Percentiles rank a stretch among this genome's conserved stretches.
These are phyloP conservation scores for Singerocomus rubriflavus DNA, from an alignment of 1,284 basidiomycete species.

Conservation along the genomic window DNA sequence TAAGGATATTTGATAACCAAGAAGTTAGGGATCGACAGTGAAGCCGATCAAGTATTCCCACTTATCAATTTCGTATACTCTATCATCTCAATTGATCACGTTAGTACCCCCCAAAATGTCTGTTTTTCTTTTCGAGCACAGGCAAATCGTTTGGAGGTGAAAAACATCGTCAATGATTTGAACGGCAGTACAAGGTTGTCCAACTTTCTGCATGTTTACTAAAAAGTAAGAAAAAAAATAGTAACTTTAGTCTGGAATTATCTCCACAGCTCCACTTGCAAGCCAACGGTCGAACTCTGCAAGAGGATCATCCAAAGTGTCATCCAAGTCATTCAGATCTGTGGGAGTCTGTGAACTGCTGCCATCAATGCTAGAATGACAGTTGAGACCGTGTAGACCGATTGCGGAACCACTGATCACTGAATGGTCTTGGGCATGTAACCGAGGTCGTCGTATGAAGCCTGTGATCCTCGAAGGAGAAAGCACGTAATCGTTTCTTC, in stretches of 20 bases:
- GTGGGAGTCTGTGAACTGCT: neutral
- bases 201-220: neutral
- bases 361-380: neutral
- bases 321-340: neutral
- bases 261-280: slow-evolving; percentile 41
- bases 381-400: neutral
- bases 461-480: slow-evolving; percentile 29
- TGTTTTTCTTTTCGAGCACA: no score
- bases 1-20: slow-evolving; percentile 62
- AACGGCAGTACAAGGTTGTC: neutral
- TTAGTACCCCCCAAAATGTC: no score
- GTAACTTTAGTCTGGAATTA: slow-evolving; percentile 26
- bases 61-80: no score
- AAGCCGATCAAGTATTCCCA: neutral
- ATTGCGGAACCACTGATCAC: neutral
- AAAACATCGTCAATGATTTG: no score
- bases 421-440: slow-evolving; percentile 1
- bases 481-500: slow-evolving; percentile 13
- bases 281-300: slow-evolving; percentile 51
- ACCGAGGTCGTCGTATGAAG: slow-evolving; percentile 16
- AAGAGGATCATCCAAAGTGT: slow-evolving; percentile 34
- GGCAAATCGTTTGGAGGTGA: no score
- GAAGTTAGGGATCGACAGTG: neutral
- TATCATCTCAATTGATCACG: no score
- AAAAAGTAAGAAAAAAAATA: neutral